Percentiles rank a stretch among this genome's conserved stretches.
phyloP scores from a whole-genome alignment of 2,329 filamentous ascomycete species.

The Calycina herbarum region DNA sequence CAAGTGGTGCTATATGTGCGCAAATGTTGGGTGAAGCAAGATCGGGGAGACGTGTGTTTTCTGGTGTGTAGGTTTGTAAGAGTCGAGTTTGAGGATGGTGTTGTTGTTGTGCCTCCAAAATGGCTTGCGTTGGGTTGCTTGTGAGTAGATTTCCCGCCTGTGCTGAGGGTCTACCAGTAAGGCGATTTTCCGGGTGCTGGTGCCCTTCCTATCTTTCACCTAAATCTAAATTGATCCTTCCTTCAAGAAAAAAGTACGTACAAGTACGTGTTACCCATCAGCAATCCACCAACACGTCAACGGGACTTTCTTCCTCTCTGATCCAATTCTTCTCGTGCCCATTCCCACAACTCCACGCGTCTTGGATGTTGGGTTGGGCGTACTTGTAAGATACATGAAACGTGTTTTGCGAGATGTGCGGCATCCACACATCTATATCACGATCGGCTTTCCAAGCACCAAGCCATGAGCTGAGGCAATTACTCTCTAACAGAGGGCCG shows the following conservation, averaged over 20 bases:
- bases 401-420: conserved; percentile 51
- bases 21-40: not conserved
- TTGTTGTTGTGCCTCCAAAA: conserved; percentile 12
- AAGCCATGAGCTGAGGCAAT: conserved; percentile 43
- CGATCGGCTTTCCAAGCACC: conserved; percentile 34
- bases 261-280: too few relatives aligned
- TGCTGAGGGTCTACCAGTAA: not conserved
- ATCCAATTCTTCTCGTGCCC: not conserved
- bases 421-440: conserved; percentile 56
- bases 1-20: not conserved
- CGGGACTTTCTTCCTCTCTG: not conserved
- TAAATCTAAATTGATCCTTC: not conserved
- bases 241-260: not conserved
- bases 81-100: not conserved
- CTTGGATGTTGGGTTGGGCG: not conserved
- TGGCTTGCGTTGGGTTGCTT: conserved; percentile 2
- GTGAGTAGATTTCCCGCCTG: not conserved
- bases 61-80: not conserved
- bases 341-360: not conserved
- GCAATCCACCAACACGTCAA: not conserved
- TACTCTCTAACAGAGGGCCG: conserved; percentile 58
- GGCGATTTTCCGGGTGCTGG: too few relatives aligned
- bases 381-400: not conserved
- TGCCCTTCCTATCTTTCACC: not conserved
- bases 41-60: not conserved